Conservation (phyloP, 1,284 basidiomycete species). For the Pseudozyma pruni region DNA sequence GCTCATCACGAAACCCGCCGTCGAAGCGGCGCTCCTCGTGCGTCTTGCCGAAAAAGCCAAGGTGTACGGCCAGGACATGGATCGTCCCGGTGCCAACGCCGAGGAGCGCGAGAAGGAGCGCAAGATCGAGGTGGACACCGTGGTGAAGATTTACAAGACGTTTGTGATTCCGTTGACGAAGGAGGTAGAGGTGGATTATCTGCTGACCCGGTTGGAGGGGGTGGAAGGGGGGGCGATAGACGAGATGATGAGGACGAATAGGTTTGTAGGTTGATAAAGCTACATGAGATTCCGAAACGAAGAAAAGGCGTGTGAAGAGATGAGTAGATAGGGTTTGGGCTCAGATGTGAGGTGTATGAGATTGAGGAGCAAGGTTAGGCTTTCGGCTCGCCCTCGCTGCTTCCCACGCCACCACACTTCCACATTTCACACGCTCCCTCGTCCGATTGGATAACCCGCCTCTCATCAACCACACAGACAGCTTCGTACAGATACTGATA, state of each 20-base stretch:
- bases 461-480: no score
- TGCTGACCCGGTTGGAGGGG: conserved; percentile 39
- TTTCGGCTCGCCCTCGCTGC: no score
- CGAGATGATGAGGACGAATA: conserved; percentile 20
- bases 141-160: conserved; percentile 90
- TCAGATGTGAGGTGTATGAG: no score
- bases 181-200: conserved; percentile 82
- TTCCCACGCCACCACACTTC: no score
- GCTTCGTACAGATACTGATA: no score
- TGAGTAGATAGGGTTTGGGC: no score
- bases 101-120: conserved; percentile 40
- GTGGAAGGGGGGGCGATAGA: conserved; percentile 20
- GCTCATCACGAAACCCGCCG: conserved; percentile 94
- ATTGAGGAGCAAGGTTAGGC: no score
- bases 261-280: conserved; percentile 28
- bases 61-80: conserved; percentile 91
- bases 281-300: no score
- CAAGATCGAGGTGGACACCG: conserved; percentile 92
- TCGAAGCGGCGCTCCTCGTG: conserved; percentile 86
- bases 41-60: conserved; percentile 89
- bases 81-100: conserved; percentile 59
- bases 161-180: conserved; percentile 97
- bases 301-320: no score
- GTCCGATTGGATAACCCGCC: no score
- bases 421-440: no score